Evolutionary conservation across 2,329 filamentous ascomycete genomes (phyloP).

Genomic region (Penicillium sp.): DNA sequence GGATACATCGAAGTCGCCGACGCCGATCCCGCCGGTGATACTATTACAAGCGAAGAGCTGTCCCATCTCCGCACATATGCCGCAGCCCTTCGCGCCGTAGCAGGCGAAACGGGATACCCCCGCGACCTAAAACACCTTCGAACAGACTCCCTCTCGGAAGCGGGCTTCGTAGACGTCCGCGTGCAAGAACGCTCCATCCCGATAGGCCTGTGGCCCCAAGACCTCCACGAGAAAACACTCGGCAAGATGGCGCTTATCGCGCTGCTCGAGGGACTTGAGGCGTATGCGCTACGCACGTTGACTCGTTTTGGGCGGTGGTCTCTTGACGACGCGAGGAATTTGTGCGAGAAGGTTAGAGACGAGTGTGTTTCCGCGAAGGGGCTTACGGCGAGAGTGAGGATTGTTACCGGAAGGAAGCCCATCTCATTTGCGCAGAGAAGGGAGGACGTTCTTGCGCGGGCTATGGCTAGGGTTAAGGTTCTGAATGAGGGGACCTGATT

Average conservation of each 20-base stretch:
- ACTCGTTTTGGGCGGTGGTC: slow-evolving; percentile 36
- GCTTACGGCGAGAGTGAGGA: slow-evolving; percentile 25
- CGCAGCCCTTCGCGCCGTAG: slow-evolving; percentile 38
- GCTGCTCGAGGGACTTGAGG: slow-evolving; percentile 42
- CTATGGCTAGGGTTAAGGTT: slow-evolving; percentile 3
- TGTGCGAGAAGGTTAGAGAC: slow-evolving; percentile 39
- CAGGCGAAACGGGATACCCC: slow-evolving; percentile 40
- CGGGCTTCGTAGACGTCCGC: slow-evolving; percentile 46
- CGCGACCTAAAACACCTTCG: slow-evolving; percentile 46
- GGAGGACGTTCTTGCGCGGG: slow-evolving; percentile 12
- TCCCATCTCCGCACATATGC: slow-evolving; percentile 37
- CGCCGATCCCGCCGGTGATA: slow-evolving; percentile 31
- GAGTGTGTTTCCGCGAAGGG: slow-evolving; percentile 34
- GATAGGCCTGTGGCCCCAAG: slow-evolving; percentile 38
- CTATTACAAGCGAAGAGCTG: slow-evolving; percentile 19
- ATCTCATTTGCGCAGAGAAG: slow-evolving; percentile 14
- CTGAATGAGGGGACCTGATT: background rate
- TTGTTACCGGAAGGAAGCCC: slow-evolving; percentile 35
- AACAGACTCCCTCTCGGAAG: slow-evolving; percentile 38
- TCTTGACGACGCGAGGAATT: slow-evolving; percentile 32
- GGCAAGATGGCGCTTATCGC: slow-evolving; percentile 45
- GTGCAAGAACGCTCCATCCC: slow-evolving; percentile 40
- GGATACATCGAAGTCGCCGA: slow-evolving; percentile 51
- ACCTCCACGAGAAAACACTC: slow-evolving; percentile 33
- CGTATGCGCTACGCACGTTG: slow-evolving; percentile 35